A percentile compares a stretch with the other conserved stretches of the same genome.
Conservation (phyloP, 257 asterid genomes). For the Nemophila menziesii region DNA sequence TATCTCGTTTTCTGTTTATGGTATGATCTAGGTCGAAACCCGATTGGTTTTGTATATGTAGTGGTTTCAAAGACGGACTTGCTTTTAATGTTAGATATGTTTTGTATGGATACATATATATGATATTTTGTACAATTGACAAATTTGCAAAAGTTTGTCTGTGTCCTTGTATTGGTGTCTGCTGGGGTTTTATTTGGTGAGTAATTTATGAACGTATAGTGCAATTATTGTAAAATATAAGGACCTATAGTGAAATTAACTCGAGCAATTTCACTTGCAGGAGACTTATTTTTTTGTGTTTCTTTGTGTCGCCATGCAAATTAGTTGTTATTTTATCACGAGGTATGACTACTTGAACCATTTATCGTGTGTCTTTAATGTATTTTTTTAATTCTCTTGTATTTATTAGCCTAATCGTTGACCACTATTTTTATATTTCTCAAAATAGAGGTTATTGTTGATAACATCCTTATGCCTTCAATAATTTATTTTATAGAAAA, state of each 20-base stretch:
- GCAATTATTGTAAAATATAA: too few species aligned
- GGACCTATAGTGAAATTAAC: too few species aligned
- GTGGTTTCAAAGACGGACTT: neutral
- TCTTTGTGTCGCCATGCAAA: constrained; percentile 28
- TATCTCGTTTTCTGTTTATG: constrained; percentile 29
- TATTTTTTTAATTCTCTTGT: too few species aligned
- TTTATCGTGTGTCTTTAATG: too few species aligned
- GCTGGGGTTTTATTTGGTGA: constrained; percentile 37
- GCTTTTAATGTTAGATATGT: neutral
- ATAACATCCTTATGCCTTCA: too few species aligned
- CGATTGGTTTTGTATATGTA: neutral
- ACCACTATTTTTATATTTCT: too few species aligned
- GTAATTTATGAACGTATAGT: neutral
- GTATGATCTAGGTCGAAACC: constrained; percentile 12
- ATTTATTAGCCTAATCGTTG: too few species aligned
- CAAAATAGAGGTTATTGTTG: too few species aligned
- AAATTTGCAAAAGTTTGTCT: constrained; percentile 31
- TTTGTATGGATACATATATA: constrained; percentile 17
- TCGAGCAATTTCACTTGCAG: constrained; percentile 21
- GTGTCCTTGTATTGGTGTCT: constrained; percentile 33
- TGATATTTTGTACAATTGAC: constrained; percentile 24
- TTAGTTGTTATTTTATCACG: constrained; percentile 25
- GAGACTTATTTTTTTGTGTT: constrained; percentile 33
- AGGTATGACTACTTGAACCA: constrained; percentile 2
- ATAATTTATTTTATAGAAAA: too few species aligned